Evolutionary conservation across 2,329 filamentous ascomycete genomes (phyloP), one percentile per base, ranked within the genome.

Genomic region (Arachnomyces sp.): DNA sequence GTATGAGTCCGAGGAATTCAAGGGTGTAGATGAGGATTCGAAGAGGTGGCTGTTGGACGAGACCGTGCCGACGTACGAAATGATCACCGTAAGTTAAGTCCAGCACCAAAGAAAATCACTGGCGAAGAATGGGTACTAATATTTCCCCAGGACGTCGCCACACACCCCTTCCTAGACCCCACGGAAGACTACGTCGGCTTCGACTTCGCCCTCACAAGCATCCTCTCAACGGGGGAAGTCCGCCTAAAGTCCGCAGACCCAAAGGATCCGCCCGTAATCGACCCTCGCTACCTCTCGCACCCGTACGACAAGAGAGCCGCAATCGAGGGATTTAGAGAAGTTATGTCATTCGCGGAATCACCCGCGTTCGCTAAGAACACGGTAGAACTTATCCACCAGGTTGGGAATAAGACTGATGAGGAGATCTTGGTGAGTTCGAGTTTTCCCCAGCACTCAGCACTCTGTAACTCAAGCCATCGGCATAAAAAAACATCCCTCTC

Each of bases 51-150:
- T 79, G 0, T 51, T 47, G 28, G 59, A 60, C 28, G 59, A 64
- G 3, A 72, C 67, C 2, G 64, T 78, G 2, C 75, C 76, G 1
- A 61, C 68, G 35, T 75, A 64, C 50, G 76, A 79, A 47, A 52
- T 76, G 16, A 43, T 68, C 7, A 13, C 31, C 2, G 38, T 13
- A n/a, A 28, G 38, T 9, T 33, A 31, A 13, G 7, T 13, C 15
- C 14, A 35, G 2, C 31, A 28, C 7, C 38, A 31, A 14, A 35
- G 20, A 20, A 31, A 35, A n/a, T 31, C 31, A 4, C 6, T 7
- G 7, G 31, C 38, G 13, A 31, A 40, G 13, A 31, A 28, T 2
- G 31, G 16, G 3, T 36, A 28, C 2, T 31, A 17, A 15, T 9
- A 31, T 2, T 25, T 12, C 9, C 18, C 20, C 9, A 25, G 20